phyloP scores from a whole-genome alignment of 768 basidiomycete species.

The Myochromella boudieri region DNA sequence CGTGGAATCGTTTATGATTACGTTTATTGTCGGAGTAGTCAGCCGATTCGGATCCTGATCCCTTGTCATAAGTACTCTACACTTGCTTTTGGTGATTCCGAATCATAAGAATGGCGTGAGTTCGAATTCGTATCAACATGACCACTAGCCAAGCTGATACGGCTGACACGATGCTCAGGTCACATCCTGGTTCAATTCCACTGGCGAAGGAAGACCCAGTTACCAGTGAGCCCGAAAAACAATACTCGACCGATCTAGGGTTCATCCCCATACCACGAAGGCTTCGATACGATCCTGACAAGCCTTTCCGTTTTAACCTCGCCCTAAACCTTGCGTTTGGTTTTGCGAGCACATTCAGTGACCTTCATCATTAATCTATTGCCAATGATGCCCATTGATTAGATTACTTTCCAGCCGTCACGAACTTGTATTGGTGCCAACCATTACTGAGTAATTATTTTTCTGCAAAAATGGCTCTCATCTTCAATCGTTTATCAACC shows the following conservation, averaged over 20 bases:
- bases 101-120: too few relatives aligned
- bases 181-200: too few relatives aligned
- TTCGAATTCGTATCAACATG: too few relatives aligned
- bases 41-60: too few relatives aligned
- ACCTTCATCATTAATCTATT: background rate
- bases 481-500: background rate
- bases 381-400: background rate
- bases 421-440: constrained; percentile 83
- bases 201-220: too few relatives aligned
- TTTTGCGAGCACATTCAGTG: constrained; percentile 57
- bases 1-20: too few relatives aligned
- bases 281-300: constrained; percentile 49
- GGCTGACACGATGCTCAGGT: too few relatives aligned
- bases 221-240: background rate
- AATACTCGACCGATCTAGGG: constrained; percentile 46
- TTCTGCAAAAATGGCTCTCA: background rate
- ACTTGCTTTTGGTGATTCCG: too few relatives aligned
- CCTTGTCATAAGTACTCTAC: too few relatives aligned
- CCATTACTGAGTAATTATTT: constrained; percentile 62
- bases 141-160: too few relatives aligned
- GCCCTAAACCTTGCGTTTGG: constrained; percentile 59
- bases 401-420: constrained; percentile 40
- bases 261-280: constrained; percentile 61
- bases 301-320: constrained; percentile 52
- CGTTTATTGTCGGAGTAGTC: too few relatives aligned